Conservation (phyloP, 2,329 filamentous ascomycete genomes). For the Eutypella sp. region DNA sequence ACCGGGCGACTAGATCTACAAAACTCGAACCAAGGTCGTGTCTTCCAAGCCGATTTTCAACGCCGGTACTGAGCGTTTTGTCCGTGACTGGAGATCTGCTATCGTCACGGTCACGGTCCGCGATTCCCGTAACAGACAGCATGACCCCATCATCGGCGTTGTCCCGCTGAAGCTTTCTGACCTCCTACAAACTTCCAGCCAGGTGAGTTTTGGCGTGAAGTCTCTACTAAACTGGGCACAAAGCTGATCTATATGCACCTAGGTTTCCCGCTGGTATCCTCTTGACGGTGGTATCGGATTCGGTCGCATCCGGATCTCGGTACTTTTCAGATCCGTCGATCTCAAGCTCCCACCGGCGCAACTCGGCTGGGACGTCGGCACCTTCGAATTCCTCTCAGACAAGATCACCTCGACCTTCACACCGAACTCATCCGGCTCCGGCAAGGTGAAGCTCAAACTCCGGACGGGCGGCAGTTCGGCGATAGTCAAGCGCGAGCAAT, state of each 20-base stretch:
- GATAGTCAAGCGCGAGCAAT: slow-evolving; percentile 60
- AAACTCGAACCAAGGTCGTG: slow-evolving; percentile 90
- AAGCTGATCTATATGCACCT: slow-evolving; percentile 20
- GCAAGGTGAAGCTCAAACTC: slow-evolving; percentile 71
- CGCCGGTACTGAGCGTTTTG: slow-evolving; percentile 86
- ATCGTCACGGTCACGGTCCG: slow-evolving; percentile 86
- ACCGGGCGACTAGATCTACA: slow-evolving; percentile 55
- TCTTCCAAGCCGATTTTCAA: slow-evolving; percentile 97
- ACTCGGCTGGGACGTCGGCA: slow-evolving; percentile 92
- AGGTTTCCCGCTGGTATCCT: slow-evolving; percentile 79
- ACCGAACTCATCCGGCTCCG: slow-evolving; percentile 37
- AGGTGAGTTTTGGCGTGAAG: slow-evolving; percentile 42
- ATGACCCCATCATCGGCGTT: slow-evolving; percentile 90
- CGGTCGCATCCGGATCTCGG: slow-evolving; percentile 79
- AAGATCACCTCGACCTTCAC: slow-evolving; percentile 59
- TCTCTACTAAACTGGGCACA: no score
- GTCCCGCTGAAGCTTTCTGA: slow-evolving; percentile 85
- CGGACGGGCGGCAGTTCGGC: slow-evolving; percentile 81
- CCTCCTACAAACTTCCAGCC: slow-evolving; percentile 80
- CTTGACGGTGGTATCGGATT: slow-evolving; percentile 91
- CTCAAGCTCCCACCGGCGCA: slow-evolving; percentile 78
- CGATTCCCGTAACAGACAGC: slow-evolving; percentile 82
- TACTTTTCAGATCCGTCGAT: slow-evolving; percentile 87
- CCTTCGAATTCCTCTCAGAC: slow-evolving; percentile 79
- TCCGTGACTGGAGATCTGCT: slow-evolving; percentile 86